These are phyloP conservation scores for Eragrostis curvula DNA, from an alignment of 176 grass and related monocot genomes.

Conservation along the genomic window DNA sequence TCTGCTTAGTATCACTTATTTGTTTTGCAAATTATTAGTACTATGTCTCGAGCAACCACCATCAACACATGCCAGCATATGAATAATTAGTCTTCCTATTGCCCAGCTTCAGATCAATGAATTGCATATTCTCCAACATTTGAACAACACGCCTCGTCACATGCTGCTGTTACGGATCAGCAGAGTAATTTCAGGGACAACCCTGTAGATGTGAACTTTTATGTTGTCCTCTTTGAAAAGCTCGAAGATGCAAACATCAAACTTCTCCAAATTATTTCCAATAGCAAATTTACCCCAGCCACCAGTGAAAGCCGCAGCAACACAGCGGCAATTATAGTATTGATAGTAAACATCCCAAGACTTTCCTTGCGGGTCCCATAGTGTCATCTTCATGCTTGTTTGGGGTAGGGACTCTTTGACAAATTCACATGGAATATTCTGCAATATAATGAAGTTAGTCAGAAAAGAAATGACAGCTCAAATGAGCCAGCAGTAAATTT, in stretches of 20 bases:
- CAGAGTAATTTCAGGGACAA: constrained; percentile 63
- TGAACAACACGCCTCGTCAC: constrained; percentile 15
- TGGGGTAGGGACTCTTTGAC: constrained; percentile 58
- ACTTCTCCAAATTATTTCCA: constrained; percentile 83
- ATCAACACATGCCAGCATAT: background rate
- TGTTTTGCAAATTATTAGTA: constrained; percentile 13
- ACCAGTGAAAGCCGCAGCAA: constrained; percentile 64
- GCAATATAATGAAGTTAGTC: constrained; percentile 40
- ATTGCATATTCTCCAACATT: background rate
- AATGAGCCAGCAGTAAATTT: background rate
- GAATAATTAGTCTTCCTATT: constrained; percentile 37
- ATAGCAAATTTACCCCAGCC: constrained; percentile 79
- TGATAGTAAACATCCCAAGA: constrained; percentile 74
- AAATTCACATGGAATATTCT: constrained; percentile 68
- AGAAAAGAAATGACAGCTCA: background rate
- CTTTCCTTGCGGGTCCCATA: constrained; percentile 77
- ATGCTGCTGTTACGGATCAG: constrained; percentile 17
- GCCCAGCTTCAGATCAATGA: constrained; percentile 3
- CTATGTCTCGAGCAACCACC: constrained; percentile 4
- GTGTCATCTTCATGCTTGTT: constrained; percentile 54
- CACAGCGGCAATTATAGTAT: constrained; percentile 37
- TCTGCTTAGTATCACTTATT: background rate
- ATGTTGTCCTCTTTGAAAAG: constrained; percentile 68
- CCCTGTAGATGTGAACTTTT: constrained; percentile 88
- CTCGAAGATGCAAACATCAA: constrained; percentile 85